Conservation (phyloP, 768 basidiomycete genomes). For the Suillus occidentalis region DNA sequence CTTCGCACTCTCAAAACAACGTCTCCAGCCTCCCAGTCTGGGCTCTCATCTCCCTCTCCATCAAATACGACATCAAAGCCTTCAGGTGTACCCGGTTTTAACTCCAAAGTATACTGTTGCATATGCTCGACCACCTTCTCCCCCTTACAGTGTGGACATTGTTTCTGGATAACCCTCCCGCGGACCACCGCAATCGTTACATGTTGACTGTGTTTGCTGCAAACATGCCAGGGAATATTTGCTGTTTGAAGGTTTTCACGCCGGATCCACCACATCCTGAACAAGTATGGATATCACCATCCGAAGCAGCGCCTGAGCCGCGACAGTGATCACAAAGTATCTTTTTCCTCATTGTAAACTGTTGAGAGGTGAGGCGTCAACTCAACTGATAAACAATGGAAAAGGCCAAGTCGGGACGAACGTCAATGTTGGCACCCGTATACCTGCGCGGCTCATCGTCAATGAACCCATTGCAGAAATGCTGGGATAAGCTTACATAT, state of each 20-base stretch:
- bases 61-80: slow-evolving; percentile 92
- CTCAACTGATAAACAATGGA: background rate
- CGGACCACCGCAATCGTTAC: slow-evolving; percentile 84
- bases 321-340: slow-evolving; percentile 97
- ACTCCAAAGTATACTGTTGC: slow-evolving; percentile 82
- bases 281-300: slow-evolving; percentile 86
- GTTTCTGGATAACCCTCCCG: slow-evolving; percentile 72
- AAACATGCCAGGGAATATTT: slow-evolving; percentile 95
- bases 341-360: slow-evolving; percentile 93
- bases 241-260: slow-evolving; percentile 82
- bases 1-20: slow-evolving; percentile 84
- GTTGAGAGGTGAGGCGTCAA: slow-evolving; percentile 12
- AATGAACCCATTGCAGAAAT: slow-evolving; percentile 9
- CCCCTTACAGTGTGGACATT: slow-evolving; percentile 82
- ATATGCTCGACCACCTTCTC: slow-evolving; percentile 79
- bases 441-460: slow-evolving; percentile 49
- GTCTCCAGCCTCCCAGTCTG: slow-evolving; percentile 96
- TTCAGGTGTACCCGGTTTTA: slow-evolving; percentile 88
- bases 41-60: slow-evolving; percentile 94
- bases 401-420: slow-evolving; percentile 27
- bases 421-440: slow-evolving; percentile 84
- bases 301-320: slow-evolving; percentile 91
- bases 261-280: slow-evolving; percentile 82
- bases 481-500: slow-evolving; percentile 55
- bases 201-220: slow-evolving; percentile 83